Conservation (phyloP, 2,329 filamentous ascomycete genomes). For the Aspergillus sp. region DNA sequence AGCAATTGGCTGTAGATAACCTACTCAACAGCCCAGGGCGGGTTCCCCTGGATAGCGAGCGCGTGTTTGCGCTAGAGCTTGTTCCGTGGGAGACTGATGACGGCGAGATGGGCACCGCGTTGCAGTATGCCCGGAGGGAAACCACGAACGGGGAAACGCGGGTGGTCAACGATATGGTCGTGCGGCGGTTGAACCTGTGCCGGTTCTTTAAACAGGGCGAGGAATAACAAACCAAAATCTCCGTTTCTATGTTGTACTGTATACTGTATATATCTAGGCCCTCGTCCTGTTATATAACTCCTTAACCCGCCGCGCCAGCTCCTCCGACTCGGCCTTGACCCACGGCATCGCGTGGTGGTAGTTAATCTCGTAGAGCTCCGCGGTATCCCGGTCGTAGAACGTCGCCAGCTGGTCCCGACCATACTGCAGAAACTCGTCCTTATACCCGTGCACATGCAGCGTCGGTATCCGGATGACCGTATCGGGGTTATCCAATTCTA, state of each 20-base stretch:
- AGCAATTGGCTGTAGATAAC: not conserved
- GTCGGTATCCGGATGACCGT: slow-evolving; percentile 16
- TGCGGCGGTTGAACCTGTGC: not conserved
- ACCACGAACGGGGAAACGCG: not conserved
- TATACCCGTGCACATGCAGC: slow-evolving; percentile 22
- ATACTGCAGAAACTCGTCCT: slow-evolving; percentile 18
- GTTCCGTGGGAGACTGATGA: not conserved
- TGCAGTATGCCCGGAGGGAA: not conserved
- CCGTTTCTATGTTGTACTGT: not conserved
- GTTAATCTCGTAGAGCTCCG: slow-evolving; percentile 19
- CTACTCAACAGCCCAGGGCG: not conserved
- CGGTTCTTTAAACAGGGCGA: too few species aligned
- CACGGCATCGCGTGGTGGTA: slow-evolving; percentile 28
- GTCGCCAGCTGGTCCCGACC: slow-evolving; percentile 16
- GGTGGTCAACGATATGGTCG: not conserved
- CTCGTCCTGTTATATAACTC: slow-evolving; percentile 12
- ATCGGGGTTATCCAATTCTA: not conserved
- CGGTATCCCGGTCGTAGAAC: slow-evolving; percentile 13
- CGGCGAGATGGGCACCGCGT: not conserved
- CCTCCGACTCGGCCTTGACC: slow-evolving; percentile 18
- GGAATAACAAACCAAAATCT: not conserved
- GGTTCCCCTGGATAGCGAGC: not conserved
- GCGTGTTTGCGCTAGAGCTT: not conserved
- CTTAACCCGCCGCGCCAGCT: slow-evolving; percentile 16
- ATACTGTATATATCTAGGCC: not conserved